These are phyloP conservation scores for Raddia distichophylla DNA, from an alignment of 176 grass and related monocot species.

Conservation along the genomic window DNA sequence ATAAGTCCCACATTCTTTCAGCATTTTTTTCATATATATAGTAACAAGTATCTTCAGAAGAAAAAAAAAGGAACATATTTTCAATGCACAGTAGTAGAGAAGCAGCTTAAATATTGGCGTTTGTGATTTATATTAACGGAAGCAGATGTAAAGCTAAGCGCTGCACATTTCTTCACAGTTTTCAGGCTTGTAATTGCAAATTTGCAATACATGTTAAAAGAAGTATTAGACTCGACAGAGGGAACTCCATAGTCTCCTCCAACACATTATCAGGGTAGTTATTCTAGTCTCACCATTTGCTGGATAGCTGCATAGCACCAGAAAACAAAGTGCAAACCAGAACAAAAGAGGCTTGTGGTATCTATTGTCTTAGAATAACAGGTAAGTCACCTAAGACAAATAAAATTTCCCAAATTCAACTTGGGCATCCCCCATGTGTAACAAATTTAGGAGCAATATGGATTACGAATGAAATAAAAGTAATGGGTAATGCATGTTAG, in stretches of 20 bases:
- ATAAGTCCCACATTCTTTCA: neutral
- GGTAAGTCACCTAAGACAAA: neutral
- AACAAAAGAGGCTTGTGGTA: neutral
- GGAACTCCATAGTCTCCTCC: neutral
- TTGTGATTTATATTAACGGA: neutral
- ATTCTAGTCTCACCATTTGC: neutral
- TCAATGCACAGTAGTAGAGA: neutral
- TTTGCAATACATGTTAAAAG: neutral
- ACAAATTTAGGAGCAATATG: neutral
- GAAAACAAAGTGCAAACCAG: neutral
- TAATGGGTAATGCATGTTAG: neutral
- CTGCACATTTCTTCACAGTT: neutral
- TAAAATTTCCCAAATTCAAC: neutral
- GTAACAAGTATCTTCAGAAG: neutral
- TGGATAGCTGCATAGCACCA: neutral
- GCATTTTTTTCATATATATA: neutral
- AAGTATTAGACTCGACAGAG: neutral
- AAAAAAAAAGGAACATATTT: neutral
- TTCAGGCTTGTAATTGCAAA: neutral
- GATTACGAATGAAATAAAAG: neutral
- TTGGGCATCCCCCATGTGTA: neutral
- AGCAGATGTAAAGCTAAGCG: constrained; percentile 4
- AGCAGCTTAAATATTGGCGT: neutral
- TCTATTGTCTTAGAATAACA: neutral
- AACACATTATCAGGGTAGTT: neutral